These are phyloP conservation scores for Isochrysis galbana DNA, from an alignment of 78 protist species.

Conservation along the genomic window DNA sequence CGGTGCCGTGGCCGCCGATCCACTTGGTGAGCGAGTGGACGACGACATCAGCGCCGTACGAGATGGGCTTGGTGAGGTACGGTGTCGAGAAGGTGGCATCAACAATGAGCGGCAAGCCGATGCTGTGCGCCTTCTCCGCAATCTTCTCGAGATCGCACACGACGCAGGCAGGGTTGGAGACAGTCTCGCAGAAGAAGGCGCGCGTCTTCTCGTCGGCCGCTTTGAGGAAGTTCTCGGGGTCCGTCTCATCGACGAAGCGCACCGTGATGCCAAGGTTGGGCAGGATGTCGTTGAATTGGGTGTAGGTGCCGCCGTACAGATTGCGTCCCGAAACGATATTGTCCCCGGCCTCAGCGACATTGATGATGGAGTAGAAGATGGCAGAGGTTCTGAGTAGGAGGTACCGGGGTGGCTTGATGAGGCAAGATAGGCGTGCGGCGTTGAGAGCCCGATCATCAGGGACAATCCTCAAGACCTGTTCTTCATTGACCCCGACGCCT, in stretches of 20 bases:
- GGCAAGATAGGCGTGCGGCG: no score
- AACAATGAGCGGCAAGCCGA: conserved; percentile 56
- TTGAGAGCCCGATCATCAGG: no score
- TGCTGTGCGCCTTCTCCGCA: conserved; percentile 20
- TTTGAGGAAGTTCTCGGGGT: conserved; percentile 26
- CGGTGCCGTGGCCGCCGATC: conserved; percentile 69
- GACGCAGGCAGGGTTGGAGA: conserved; percentile 63
- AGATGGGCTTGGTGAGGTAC: conserved; percentile 51
- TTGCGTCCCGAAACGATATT: conserved; percentile 39
- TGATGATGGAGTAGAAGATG: no score
- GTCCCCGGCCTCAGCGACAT: conserved; percentile 66
- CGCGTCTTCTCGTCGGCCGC: conserved; percentile 56
- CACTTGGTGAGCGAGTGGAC: conserved; percentile 69
- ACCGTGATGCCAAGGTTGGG: conserved; percentile 40
- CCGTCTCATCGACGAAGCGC: conserved; percentile 41
- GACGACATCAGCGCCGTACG: conserved; percentile 67
- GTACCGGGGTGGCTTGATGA: no score
- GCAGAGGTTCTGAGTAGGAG: no score
- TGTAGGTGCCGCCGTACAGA: conserved; percentile 63
- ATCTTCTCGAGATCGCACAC: conserved; percentile 59
- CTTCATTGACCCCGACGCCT: no score
- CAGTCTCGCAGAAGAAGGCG: conserved; percentile 61
- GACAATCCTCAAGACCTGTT: no score
- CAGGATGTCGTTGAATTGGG: conserved; percentile 42
- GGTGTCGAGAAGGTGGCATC: conserved; percentile 72